These are phyloP conservation scores for Centella asiatica DNA, from an alignment of 129 eudicot species.

Conservation along the genomic window DNA sequence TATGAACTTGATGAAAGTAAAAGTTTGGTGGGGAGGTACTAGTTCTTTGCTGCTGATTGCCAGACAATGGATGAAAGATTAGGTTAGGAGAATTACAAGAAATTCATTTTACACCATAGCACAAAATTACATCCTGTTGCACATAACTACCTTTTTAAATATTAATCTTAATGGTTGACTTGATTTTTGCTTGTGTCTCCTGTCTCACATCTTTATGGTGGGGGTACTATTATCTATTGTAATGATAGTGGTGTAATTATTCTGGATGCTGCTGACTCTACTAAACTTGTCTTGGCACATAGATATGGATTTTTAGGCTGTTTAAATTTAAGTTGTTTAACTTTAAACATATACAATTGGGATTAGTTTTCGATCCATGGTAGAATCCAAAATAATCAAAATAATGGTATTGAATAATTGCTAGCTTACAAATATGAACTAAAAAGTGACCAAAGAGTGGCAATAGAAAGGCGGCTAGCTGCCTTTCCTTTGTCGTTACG, in stretches of 20 bases:
- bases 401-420: not conserved
- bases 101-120: not conserved
- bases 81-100: slow-evolving; percentile 4
- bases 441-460: slow-evolving; percentile 2
- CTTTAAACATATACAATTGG: too few species aligned
- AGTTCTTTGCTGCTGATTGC: too few species aligned
- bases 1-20: too few species aligned
- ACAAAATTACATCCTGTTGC: not conserved
- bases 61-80: too few species aligned
- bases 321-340: not conserved
- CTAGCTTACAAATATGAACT: not conserved
- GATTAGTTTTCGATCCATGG: not conserved
- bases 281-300: not conserved
- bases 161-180: slow-evolving; percentile 10
- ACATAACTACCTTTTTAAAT: not conserved
- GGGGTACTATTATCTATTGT: not conserved
- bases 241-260: not conserved
- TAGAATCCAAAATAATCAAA: not conserved
- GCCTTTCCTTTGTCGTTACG: not conserved
- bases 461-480: not conserved
- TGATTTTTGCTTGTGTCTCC: not conserved
- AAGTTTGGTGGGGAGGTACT: too few species aligned
- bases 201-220: too few species aligned
- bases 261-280: not conserved
- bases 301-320: not conserved